Evolutionary conservation across 78 protist species (phyloP).

Genomic region (Dictyostelium brefeldianum): DNA sequence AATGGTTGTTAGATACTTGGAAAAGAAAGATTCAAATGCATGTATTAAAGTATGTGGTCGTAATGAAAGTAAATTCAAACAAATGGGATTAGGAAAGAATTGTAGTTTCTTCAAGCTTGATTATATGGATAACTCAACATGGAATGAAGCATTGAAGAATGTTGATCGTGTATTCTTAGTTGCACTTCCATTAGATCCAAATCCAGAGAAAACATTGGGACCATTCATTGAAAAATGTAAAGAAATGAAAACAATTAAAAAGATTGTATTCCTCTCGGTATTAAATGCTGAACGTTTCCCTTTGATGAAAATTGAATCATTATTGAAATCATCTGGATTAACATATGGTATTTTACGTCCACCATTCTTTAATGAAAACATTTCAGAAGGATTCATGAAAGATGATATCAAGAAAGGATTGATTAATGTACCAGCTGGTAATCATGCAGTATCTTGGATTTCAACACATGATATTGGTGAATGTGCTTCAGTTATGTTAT

Average conservation of each 20-base stretch:
- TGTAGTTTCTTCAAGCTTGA: background rate
- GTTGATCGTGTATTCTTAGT: constrained; percentile 10
- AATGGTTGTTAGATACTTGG: background rate
- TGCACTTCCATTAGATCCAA: constrained; percentile 30
- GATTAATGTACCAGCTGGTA: constrained; percentile 3
- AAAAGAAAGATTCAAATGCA: background rate
- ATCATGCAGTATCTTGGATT: constrained; percentile 7
- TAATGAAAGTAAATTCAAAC: background rate
- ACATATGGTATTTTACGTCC: background rate
- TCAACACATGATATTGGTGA: constrained; percentile 21
- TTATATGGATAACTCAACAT: background rate
- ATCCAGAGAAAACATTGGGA: background rate
- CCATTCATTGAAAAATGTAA: constrained; percentile 11
- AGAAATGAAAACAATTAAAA: background rate
- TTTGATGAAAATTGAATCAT: background rate
- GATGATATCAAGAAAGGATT: constrained; percentile 5
- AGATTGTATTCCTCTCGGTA: constrained; percentile 19
- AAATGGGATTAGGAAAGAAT: background rate
- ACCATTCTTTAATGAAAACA: constrained; percentile 33
- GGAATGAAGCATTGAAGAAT: constrained; percentile 7
- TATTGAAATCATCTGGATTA: background rate
- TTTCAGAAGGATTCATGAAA: constrained; percentile 16
- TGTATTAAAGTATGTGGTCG: background rate
- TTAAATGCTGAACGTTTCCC: constrained; percentile 22
- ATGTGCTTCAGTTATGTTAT: background rate